Conservation (phyloP, 2,329 filamentous ascomycete species). For the Coleophoma cylindrospora region DNA sequence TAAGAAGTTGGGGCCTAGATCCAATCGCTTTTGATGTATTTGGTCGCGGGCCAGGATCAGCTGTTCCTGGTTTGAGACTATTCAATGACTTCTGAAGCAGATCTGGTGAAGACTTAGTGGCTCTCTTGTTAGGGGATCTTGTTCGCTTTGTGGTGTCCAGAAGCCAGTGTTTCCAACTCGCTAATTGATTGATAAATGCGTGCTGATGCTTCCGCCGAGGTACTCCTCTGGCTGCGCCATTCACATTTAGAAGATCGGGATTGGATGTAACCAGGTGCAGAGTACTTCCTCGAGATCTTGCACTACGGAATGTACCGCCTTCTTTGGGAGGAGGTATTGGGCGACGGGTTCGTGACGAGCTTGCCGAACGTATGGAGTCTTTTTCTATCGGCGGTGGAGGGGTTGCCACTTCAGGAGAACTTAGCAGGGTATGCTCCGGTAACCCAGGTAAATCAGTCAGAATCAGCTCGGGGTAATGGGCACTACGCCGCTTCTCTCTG, state of each 20-base stretch:
- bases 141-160: slow-evolving; percentile 61
- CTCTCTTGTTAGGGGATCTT: slow-evolving; percentile 44
- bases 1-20: slow-evolving; percentile 27
- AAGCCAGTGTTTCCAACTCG: slow-evolving; percentile 68
- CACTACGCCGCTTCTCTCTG: slow-evolving; percentile 70
- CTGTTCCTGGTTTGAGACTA: slow-evolving; percentile 36
- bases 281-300: slow-evolving; percentile 75
- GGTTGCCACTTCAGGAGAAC: slow-evolving; percentile 25
- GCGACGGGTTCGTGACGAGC: slow-evolving; percentile 70
- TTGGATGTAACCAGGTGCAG: slow-evolving; percentile 75
- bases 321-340: slow-evolving; percentile 86
- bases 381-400: slow-evolving; percentile 75
- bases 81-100: slow-evolving; percentile 43
- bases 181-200: slow-evolving; percentile 61
- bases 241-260: slow-evolving; percentile 51
- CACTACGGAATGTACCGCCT: slow-evolving; percentile 53
- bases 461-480: slow-evolving; percentile 57
- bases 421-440: slow-evolving; percentile 47
- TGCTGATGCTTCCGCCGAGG: slow-evolving; percentile 52
- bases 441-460: slow-evolving; percentile 74
- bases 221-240: slow-evolving; percentile 16
- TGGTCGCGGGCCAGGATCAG: slow-evolving; percentile 53
- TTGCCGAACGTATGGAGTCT: slow-evolving; percentile 68
- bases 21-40: slow-evolving; percentile 44
- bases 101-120: slow-evolving; percentile 49